phyloP scores from a whole-genome alignment of 176 grass and related monocot species.

The Cocos nucifera region DNA sequence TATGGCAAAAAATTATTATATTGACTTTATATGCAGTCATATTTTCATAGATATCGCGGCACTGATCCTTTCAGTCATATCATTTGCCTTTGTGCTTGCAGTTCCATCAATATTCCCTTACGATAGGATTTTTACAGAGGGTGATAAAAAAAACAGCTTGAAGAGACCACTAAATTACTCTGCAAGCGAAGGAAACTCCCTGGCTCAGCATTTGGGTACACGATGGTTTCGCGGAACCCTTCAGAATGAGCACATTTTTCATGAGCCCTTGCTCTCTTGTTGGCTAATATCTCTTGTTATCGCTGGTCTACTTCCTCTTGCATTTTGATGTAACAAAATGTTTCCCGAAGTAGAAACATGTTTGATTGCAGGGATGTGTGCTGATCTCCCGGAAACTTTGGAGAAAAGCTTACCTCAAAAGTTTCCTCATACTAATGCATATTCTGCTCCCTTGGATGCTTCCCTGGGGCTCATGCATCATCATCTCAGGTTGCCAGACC shows the following conservation, averaged over 20 bases:
- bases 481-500: background rate
- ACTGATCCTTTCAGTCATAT: too few species aligned
- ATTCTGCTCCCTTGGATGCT: conserved; percentile 5
- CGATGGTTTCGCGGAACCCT: conserved; percentile 35
- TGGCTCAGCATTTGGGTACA: conserved; percentile 28
- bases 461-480: conserved; percentile 2
- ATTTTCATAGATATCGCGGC: too few species aligned
- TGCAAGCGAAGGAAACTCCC: conserved; percentile 66
- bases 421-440: conserved; percentile 5
- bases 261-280: conserved; percentile 46
- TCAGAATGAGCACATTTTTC: conserved; percentile 40
- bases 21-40: too few species aligned
- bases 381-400: conserved; percentile 25
- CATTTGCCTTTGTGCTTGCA: too few species aligned
- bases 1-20: too few species aligned
- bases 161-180: conserved; percentile 23
- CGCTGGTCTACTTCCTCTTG: background rate
- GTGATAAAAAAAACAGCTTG: conserved; percentile 38
- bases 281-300: conserved; percentile 1
- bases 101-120: too few species aligned
- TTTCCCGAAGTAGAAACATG: background rate
- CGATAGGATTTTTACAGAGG: conserved; percentile 3
- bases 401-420: conserved; percentile 21
- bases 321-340: conserved; percentile 2
- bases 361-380: conserved; percentile 39